These are phyloP conservation scores for Hypoxylon subgilvum DNA, from an alignment of 495 filamentous ascomycete genomes.

Conservation along the genomic window DNA sequence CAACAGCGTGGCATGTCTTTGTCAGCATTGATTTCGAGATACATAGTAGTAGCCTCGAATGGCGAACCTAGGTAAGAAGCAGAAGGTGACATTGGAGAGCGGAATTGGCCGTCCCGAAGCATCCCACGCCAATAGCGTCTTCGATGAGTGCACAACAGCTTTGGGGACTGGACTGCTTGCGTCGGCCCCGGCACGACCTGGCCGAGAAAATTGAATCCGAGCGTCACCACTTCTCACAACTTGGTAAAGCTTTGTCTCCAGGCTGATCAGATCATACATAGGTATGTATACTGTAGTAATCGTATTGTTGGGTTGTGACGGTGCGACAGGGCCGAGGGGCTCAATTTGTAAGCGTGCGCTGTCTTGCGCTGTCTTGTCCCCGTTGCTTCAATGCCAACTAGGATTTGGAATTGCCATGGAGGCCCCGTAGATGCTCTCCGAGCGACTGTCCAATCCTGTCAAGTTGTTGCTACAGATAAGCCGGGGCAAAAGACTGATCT, in stretches of 20 bases:
- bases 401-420: constrained; percentile 24
- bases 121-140: not conserved
- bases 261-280: too few relatives aligned
- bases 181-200: too few relatives aligned
- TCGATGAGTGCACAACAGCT: not conserved
- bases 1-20: too few relatives aligned
- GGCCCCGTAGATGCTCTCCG: not conserved
- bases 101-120: constrained; percentile 1
- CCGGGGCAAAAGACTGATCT: constrained; percentile 8
- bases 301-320: not conserved
- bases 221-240: too few relatives aligned
- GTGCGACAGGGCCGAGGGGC: not conserved
- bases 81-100: constrained; percentile 22
- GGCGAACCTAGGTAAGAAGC: not conserved
- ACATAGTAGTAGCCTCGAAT: too few relatives aligned
- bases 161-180: not conserved
- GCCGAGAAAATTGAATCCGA: too few relatives aligned
- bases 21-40: too few relatives aligned
- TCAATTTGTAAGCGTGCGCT: not conserved
- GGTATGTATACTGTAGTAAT: constrained; percentile 3
- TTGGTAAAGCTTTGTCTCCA: too few relatives aligned
- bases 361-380: not conserved
- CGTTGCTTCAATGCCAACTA: not conserved
- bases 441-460: constrained; percentile 4
- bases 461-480: constrained; percentile 5